Base-by-base conservation (phyloP, 1,139 yeast species). In the Blastobotrys buckinghamii region DNA sequence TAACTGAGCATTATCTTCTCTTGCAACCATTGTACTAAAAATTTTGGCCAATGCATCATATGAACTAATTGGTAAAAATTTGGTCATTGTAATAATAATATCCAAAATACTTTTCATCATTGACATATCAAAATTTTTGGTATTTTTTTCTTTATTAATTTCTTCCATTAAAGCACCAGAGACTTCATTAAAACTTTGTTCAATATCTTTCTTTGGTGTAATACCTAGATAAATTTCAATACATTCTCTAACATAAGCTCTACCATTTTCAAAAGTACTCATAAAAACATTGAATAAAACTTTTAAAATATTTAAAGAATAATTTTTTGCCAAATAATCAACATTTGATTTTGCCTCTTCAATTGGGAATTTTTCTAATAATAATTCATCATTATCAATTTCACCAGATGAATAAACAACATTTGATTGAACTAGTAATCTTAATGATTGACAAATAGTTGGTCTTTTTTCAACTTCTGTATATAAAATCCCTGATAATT, bases 261-360 rank as follows among this genome's bases (percentile, higher is more conserved):
- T 79, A 19, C 89, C 77, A 50, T 87, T 95, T 37, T 95, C 84
- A 44, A 80, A 69, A 8, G 97, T 89, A 57, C 89, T 89, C 20
- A 94, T 79, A 67, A 86, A 92, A 29, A 92, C 94, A 59, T 92
- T 92, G 73, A 92, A 88, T 50, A 94, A 72, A 26, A 89, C 96
- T 20, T 96, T 84, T 52, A 92, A 74, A 46, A 92, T 65, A 58
- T 92, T 90, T 7, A 84, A 69, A 5, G 96, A 79, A 55, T 65
- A 68, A 57, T 80, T 82, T 0, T 78, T 53, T 0, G 87, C 71
- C 54, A 92, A 70, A 59, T 79, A 84, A 52, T 77, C 76, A 48
- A 89, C 58, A 58, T 84, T 82, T 44, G 71, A 60, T 50, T 69
- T 63, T 1, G 96, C 79, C 50, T 77, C 74, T 17, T 69, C 69